Conservation (phyloP, 116 monocot genomes). For the Papilionanthe hybrid region DNA sequence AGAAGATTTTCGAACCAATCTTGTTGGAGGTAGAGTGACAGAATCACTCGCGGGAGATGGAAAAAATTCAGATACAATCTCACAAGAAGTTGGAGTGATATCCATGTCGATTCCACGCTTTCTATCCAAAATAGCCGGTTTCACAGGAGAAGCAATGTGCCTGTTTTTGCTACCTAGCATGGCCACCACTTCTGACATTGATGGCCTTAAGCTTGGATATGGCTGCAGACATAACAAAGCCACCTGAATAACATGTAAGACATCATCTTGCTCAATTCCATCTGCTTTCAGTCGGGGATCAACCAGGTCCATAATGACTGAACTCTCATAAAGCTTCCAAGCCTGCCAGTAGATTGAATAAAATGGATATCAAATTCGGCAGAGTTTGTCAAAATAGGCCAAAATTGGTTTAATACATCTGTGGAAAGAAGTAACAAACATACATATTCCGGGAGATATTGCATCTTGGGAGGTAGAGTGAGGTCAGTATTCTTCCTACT, state of each 20-base stretch:
- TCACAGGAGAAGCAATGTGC: constrained; percentile 26
- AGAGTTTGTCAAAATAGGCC: neutral
- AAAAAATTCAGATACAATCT: constrained; percentile 13
- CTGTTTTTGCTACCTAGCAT: constrained; percentile 32
- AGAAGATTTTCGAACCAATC: neutral
- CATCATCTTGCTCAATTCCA: constrained; percentile 24
- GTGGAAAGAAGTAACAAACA: neutral
- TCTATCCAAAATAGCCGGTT: constrained; percentile 34
- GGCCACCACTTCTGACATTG: constrained; percentile 52
- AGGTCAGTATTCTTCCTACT: constrained; percentile 46
- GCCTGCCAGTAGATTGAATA: constrained; percentile 19
- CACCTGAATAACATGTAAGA: constrained; percentile 31
- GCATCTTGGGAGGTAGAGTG: constrained; percentile 36
- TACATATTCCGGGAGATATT: constrained; percentile 63
- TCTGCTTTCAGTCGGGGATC: constrained; percentile 31
- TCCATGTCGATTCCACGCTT: constrained; percentile 2
- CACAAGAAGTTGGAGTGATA: constrained; percentile 9
- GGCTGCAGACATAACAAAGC: constrained; percentile 47
- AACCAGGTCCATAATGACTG: constrained; percentile 27
- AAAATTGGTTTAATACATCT: neutral
- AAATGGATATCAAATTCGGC: neutral
- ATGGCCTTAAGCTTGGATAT: constrained; percentile 34
- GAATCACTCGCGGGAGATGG: constrained; percentile 3
- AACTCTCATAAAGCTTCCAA: constrained; percentile 50
- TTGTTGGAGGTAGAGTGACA: constrained; percentile 1